Conservation (phyloP, 176 grass and related monocot genomes). For the Bonia amplexicaulis region DNA sequence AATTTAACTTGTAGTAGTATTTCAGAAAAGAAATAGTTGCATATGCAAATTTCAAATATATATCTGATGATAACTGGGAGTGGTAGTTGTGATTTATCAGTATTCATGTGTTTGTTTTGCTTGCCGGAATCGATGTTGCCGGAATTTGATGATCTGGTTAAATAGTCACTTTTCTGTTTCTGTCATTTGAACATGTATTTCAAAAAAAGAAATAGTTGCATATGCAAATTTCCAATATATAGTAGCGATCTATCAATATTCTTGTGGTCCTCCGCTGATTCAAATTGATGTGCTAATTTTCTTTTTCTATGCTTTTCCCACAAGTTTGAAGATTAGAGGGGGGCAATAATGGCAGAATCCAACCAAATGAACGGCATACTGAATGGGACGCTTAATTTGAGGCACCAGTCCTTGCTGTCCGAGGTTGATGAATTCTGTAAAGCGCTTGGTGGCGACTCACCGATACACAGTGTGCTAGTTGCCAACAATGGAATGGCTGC, state of each 20-base stretch:
- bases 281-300: background rate
- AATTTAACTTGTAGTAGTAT: background rate
- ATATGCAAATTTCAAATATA: background rate
- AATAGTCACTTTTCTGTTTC: background rate
- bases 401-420: constrained; percentile 41
- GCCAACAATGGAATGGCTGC: constrained; percentile 99
- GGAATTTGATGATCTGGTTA: background rate
- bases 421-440: constrained; percentile 77
- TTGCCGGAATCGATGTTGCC: background rate
- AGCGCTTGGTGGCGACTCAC: constrained; percentile 62
- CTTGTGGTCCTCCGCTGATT: background rate
- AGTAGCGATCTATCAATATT: background rate
- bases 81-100: too few relatives aligned
- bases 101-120: too few relatives aligned
- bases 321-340: constrained; percentile 28
- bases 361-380: constrained; percentile 36
- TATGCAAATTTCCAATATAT: background rate
- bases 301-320: constrained; percentile 14
- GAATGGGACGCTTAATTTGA: constrained; percentile 37
- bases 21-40: background rate
- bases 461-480: constrained; percentile 86
- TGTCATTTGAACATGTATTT: background rate
- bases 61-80: too few relatives aligned
- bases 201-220: background rate
- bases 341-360: constrained; percentile 42